Conservation (phyloP, 2,329 filamentous ascomycete genomes). For the Aspergillus flavus region DNA sequence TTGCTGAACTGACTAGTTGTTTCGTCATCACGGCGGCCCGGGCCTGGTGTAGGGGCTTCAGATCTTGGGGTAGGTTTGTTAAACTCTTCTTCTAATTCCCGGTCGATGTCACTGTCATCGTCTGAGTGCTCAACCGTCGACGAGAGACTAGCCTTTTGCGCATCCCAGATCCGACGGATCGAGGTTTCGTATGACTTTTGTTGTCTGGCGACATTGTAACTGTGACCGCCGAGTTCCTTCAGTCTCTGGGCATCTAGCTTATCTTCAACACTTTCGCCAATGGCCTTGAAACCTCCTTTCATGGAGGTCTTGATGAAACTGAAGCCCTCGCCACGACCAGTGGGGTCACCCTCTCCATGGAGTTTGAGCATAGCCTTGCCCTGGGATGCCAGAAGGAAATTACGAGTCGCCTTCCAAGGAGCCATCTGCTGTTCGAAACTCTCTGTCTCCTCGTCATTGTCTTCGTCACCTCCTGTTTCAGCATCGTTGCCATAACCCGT, state of each 20-base stretch:
- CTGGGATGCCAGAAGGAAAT: slow-evolving; percentile 89
- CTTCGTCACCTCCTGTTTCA: slow-evolving; percentile 67
- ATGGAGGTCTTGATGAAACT: slow-evolving; percentile 98
- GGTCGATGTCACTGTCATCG: slow-evolving; percentile 65
- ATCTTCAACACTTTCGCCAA: slow-evolving; percentile 85
- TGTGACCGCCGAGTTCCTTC: slow-evolving; percentile 78
- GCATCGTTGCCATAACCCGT: slow-evolving; percentile 76
- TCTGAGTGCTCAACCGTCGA: slow-evolving; percentile 76
- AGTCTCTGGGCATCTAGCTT: slow-evolving; percentile 77
- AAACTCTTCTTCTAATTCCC: slow-evolving; percentile 52
- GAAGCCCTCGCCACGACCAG: slow-evolving; percentile 88
- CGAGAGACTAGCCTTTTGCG: slow-evolving; percentile 77
- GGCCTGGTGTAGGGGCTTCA: slow-evolving; percentile 63
- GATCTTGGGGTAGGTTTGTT: slow-evolving; percentile 66
- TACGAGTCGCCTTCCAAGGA: slow-evolving; percentile 95
- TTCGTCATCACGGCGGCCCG: slow-evolving; percentile 66
- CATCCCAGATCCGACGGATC: slow-evolving; percentile 89
- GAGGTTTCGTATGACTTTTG: slow-evolving; percentile 89
- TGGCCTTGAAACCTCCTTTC: slow-evolving; percentile 94
- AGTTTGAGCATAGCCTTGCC: slow-evolving; percentile 97
- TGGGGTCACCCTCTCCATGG: slow-evolving; percentile 92
- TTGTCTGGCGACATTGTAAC: slow-evolving; percentile 95
- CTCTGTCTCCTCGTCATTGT: slow-evolving; percentile 69
- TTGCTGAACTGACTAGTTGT: slow-evolving; percentile 77
- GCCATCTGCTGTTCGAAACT: slow-evolving; percentile 86